Evolutionary conservation across 2,329 filamentous ascomycete species (phyloP), one percentile per base, ranked within the genome.

Genomic region (Nemania serpens): DNA sequence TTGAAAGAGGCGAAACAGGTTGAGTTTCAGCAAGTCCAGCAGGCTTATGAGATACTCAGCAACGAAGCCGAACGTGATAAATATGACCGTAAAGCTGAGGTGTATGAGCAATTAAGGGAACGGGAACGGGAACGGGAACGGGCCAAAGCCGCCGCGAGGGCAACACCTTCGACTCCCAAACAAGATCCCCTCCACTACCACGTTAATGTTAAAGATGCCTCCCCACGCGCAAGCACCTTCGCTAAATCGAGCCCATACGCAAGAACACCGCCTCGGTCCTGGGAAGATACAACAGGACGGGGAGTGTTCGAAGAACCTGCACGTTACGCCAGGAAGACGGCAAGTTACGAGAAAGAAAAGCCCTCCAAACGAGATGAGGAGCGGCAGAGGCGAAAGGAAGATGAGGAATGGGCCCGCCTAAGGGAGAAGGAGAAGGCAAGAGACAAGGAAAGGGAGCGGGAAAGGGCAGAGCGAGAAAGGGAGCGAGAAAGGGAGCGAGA

Each of bases 21-120:
- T 69, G 89, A 96, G 76, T 99, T 98, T 72, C 93, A 97, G 76
- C 88, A 87, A 74, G 91, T 98, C 36, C 93, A 97, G 75, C 87
- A 93, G 70, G 93, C 95, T 52, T 99, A 97, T 77, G 95, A 98
- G 76, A 82, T 95, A 33, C 85, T 99, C 62, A 91, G 87, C 71
- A 89, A 97, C 73, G 90, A 94, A 29, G 81, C 79, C 6, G 86
- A 88, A 73, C 83, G 91, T 61, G 77, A 80, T 60, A 87, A 88
- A 67, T 97, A 97, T 75, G 92, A 98, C 88, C 72, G 81, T 89
- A 63, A 86, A 82, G 69, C 75, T 93, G 64, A 85, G 84, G 52
- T 85, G 88, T 73, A 84, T 84, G 72, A 68, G 42, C 86, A 84
- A 75, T 77, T 84, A 67, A 71, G 78, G 69, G 74, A 74, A 65